Conservation (phyloP, 371 early-diverging fungal species). For the Nematocida sp. region DNA sequence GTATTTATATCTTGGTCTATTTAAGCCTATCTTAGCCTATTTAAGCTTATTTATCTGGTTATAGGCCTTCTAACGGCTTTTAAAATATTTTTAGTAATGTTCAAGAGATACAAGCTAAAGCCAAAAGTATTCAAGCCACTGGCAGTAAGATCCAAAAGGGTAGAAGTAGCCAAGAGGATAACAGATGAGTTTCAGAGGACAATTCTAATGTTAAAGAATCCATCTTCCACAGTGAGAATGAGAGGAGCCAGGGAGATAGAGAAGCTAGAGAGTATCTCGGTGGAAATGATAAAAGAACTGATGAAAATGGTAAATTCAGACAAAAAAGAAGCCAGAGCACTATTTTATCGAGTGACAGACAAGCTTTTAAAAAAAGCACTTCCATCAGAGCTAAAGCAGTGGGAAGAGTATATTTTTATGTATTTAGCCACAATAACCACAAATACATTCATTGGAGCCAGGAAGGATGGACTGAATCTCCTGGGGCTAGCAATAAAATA, state of each 20-base stretch:
- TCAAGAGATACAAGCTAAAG: conserved; percentile 46
- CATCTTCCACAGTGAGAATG: conserved; percentile 34
- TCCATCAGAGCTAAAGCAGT: conserved; percentile 29
- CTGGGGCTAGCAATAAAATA: conserved; percentile 31
- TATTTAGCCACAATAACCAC: conserved; percentile 23
- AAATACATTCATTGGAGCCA: conserved; percentile 1
- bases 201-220: conserved; percentile 31
- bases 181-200: conserved; percentile 13
- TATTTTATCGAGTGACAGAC: conserved; percentile 26
- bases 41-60: no score
- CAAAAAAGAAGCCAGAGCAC: conserved; percentile 41
- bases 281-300: conserved; percentile 40
- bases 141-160: neutral
- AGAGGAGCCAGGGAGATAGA: conserved; percentile 36
- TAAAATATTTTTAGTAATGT: no score
- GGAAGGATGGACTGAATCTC: conserved; percentile 32
- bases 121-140: conserved; percentile 22
- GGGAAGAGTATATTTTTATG: conserved; percentile 47
- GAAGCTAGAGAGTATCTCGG: conserved; percentile 4
- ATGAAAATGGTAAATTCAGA: conserved; percentile 37
- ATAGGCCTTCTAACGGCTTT: no score
- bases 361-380: conserved; percentile 13
- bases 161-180: conserved; percentile 43
- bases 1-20: no score
- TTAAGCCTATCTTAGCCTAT: no score